A percentile compares a stretch with the other conserved stretches of the same genome.
Conservation (phyloP, 2,329 filamentous ascomycete genomes). For the Arthrobotrys iridis region DNA sequence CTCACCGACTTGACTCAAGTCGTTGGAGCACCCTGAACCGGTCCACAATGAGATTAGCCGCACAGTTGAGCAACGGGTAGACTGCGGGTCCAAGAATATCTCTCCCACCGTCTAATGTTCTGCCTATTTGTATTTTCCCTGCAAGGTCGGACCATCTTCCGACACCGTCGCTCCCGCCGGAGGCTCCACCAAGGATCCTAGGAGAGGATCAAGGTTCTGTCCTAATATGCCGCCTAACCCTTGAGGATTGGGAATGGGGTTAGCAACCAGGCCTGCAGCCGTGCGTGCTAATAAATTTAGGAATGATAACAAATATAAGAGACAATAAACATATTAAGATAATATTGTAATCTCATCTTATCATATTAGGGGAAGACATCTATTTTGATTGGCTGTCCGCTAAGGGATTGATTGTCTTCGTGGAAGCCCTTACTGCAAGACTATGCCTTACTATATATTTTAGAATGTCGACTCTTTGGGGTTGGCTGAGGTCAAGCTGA, state of each 20-base stretch:
- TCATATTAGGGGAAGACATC: no score
- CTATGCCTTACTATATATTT: no score
- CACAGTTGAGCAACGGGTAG: slow-evolving; percentile 27
- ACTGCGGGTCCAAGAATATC: slow-evolving; percentile 25
- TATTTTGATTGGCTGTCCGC: no score
- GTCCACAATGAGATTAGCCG: not conserved
- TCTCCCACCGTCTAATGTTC: not conserved
- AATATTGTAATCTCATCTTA: not conserved
- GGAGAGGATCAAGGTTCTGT: not conserved
- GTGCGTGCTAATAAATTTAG: not conserved
- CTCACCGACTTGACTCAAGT: slow-evolving; percentile 9
- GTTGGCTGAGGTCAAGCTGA: no score
- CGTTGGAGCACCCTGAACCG: not conserved
- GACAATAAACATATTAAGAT: not conserved
- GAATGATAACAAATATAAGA: not conserved
- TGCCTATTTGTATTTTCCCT: not conserved
- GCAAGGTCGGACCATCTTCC: not conserved
- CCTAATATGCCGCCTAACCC: not conserved
- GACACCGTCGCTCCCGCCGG: not conserved
- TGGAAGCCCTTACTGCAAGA: no score
- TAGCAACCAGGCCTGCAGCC: not conserved
- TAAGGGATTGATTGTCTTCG: no score
- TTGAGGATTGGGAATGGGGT: slow-evolving; percentile 7
- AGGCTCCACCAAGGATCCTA: slow-evolving; percentile 1
- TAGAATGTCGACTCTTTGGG: no score